A percentile compares a stretch with the other conserved stretches of the same genome.
Conservation (phyloP, 2,329 filamentous ascomycete genomes). For the Parafenestella ontariensis region DNA sequence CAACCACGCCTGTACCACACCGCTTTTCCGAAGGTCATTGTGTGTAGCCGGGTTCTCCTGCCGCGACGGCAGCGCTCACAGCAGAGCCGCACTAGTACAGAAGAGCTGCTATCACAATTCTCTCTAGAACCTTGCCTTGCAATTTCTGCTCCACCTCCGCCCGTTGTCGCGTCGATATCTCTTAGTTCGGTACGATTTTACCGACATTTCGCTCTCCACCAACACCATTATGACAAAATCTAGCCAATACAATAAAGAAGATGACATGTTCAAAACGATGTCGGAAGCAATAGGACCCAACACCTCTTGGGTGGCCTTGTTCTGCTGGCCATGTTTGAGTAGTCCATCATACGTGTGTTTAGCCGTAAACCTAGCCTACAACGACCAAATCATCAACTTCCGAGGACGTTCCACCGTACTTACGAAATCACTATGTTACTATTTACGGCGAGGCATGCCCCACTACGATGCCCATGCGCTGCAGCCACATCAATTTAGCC, state of each 20-base stretch:
- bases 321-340: neutral
- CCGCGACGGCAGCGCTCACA: no score
- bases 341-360: neutral
- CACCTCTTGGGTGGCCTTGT: neutral
- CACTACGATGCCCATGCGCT: neutral
- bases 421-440: neutral
- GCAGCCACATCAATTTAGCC: neutral
- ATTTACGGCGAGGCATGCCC: neutral
- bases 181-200: no score
- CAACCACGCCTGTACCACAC: neutral
- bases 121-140: no score
- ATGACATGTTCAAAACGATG: neutral
- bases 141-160: no score
- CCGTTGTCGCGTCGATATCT: no score
- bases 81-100: neutral
- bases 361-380: neutral
- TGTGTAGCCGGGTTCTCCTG: neutral
- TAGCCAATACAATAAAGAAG: neutral
- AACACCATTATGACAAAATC: neutral
- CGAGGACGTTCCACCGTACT: neutral
- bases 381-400: neutral
- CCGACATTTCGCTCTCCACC: neutral
- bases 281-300: neutral
- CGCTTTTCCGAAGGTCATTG: neutral
- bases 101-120: neutral